phyloP scores from a whole-genome alignment of 352 stramenopile genomes.

The Paralagenidium karlingii region DNA sequence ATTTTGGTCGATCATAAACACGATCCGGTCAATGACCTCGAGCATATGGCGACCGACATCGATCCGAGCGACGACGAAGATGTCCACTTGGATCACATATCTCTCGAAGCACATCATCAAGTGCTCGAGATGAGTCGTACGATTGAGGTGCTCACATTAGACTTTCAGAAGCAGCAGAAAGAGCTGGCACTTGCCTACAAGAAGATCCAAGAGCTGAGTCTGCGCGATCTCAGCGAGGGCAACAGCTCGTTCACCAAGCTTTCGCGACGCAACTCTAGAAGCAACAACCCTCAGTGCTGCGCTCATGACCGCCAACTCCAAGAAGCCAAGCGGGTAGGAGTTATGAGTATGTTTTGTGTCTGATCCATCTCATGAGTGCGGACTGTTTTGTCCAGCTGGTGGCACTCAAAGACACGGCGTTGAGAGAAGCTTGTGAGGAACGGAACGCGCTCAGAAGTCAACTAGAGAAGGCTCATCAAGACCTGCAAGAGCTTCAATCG shows the following conservation, averaged over 20 bases:
- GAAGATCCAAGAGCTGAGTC: conserved; percentile 34
- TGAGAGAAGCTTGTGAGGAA: conserved; percentile 40
- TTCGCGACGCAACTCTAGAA: too few species aligned
- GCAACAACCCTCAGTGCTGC: too few species aligned
- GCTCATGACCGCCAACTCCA: too few species aligned
- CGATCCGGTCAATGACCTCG: too few species aligned
- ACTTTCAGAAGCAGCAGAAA: conserved; percentile 42
- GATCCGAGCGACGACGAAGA: too few species aligned
- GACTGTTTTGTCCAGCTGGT: conserved; percentile 19
- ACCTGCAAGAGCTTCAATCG: neutral
- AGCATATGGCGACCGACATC: too few species aligned
- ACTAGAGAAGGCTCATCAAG: conserved; percentile 25
- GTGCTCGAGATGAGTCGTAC: conserved; percentile 49
- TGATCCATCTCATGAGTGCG: too few species aligned
- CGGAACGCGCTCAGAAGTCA: conserved; percentile 34
- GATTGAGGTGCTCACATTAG: conserved; percentile 41
- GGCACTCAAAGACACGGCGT: conserved; percentile 33
- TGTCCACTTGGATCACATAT: too few species aligned
- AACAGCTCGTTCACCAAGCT: too few species aligned
- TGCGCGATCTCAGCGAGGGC: too few species aligned
- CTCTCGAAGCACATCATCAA: conserved; percentile 38
- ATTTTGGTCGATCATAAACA: too few species aligned
- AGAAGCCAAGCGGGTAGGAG: neutral
- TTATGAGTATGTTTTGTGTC: too few species aligned
- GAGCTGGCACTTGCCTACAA: conserved; percentile 38